Evolutionary conservation across 257 asterid genomes (phyloP).

Genomic region (Solanum tacnaense): DNA sequence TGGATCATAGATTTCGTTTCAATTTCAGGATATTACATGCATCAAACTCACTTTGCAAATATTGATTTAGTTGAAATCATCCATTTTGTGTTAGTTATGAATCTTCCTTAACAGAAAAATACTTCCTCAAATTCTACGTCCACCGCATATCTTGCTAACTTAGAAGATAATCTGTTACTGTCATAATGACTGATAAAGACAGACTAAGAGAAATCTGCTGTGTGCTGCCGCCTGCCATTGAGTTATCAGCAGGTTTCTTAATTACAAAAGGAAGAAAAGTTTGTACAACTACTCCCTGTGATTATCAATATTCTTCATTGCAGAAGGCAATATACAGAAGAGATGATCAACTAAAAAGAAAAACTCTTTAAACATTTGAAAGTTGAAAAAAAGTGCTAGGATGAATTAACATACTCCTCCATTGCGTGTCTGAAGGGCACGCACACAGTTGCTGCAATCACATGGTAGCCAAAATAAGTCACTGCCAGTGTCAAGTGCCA

Average conservation of each 20-base stretch:
- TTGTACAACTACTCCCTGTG: background rate
- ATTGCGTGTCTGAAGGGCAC: conserved; percentile 28
- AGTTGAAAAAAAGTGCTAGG: background rate
- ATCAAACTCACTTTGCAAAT: background rate
- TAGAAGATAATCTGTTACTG: background rate
- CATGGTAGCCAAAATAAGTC: conserved; percentile 97
- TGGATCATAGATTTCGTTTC: background rate
- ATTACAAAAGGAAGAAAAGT: background rate
- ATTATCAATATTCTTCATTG: background rate
- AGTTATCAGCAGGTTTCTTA: background rate
- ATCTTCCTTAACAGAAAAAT: background rate
- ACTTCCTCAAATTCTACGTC: background rate
- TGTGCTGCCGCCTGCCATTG: background rate
- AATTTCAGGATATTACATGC: background rate
- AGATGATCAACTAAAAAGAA: background rate
- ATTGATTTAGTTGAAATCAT: background rate
- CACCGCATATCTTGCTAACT: background rate
- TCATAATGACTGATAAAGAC: background rate
- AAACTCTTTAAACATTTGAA: background rate
- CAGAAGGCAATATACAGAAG: background rate
- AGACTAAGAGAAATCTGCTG: background rate
- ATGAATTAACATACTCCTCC: conserved; percentile 35
- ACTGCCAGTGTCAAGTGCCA: conserved; percentile 98
- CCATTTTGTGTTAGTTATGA: background rate
- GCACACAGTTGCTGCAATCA: conserved; percentile 54